Conservation (phyloP, 352 stramenopile genomes). For the Globisporangium cederbergense region DNA sequence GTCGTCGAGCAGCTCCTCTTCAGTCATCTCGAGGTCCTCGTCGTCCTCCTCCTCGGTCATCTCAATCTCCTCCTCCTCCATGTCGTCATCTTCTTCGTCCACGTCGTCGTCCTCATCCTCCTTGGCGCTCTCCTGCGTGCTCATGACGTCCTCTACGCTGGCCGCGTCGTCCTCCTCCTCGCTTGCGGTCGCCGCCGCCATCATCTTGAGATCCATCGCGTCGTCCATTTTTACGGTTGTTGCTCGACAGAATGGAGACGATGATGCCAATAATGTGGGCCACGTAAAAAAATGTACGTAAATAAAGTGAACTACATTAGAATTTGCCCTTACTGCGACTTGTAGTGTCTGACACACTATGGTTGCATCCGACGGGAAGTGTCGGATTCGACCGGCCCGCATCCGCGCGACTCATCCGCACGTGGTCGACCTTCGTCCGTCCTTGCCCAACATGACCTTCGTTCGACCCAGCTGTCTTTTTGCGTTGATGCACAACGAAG, state of each 20-base stretch:
- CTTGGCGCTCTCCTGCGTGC: slow-evolving; percentile 26
- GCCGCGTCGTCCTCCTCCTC: slow-evolving; percentile 15
- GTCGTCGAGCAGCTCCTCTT: slow-evolving; percentile 20
- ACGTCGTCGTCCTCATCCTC: slow-evolving; percentile 39
- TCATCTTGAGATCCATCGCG: slow-evolving; percentile 1
- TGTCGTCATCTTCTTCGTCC: slow-evolving; percentile 34
- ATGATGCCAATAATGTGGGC: background rate
- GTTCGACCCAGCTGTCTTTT: no score
- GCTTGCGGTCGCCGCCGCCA: background rate
- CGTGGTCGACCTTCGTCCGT: background rate
- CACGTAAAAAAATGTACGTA: background rate
- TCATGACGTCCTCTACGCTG: slow-evolving; percentile 17
- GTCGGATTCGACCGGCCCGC: background rate
- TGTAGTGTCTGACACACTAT: background rate
- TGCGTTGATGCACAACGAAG: no score
- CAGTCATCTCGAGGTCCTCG: slow-evolving; percentile 16
- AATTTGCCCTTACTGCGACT: no score
- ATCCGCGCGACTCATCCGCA: no score
- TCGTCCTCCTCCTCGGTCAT: slow-evolving; percentile 57
- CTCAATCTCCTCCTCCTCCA: slow-evolving; percentile 19
- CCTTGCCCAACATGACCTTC: no score
- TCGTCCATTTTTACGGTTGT: slow-evolving; percentile 3
- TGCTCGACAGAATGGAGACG: no score
- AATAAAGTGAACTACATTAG: no score
- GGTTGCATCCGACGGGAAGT: background rate